Conservation (phyloP, 768 basidiomycete species). For the Termitomyces heimii region DNA sequence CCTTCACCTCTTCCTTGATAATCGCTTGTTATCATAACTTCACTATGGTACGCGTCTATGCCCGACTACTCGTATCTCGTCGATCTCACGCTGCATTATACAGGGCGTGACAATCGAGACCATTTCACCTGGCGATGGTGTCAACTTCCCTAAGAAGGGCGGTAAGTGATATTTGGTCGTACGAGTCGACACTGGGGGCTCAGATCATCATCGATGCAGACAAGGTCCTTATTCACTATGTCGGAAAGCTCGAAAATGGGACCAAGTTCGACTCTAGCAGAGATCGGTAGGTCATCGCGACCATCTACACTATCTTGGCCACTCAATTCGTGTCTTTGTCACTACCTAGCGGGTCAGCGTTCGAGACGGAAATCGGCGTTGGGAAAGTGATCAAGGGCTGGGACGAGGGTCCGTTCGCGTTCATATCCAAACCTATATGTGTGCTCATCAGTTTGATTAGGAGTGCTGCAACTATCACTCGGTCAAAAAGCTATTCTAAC, state of each 20-base stretch:
- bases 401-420: conserved; percentile 67
- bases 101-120: conserved; percentile 70
- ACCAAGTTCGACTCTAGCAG: conserved; percentile 69
- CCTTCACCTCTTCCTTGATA: conserved; percentile 31
- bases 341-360: conserved; percentile 44
- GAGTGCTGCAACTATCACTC: conserved; percentile 69
- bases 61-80: conserved; percentile 14
- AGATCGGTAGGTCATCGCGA: conserved; percentile 50
- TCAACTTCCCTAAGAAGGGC: conserved; percentile 59
- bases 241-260: conserved; percentile 64
- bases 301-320: not conserved
- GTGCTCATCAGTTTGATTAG: conserved; percentile 32
- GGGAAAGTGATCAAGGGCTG: conserved; percentile 86
- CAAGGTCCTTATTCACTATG: conserved; percentile 72
- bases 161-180: conserved; percentile 39
- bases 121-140: conserved; percentile 56
- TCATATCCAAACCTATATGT: not conserved
- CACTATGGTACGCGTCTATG: conserved; percentile 27
- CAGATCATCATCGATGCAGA: conserved; percentile 36
- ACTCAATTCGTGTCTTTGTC: conserved; percentile 5
- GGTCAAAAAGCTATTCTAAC: conserved; percentile 68
- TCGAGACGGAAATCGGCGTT: conserved; percentile 67
- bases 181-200: not conserved
- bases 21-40: conserved; percentile 19
- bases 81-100: conserved; percentile 6